phyloP scores from a whole-genome alignment of 202 grass and related monocot genomes.

The Panicum virgatum region DNA sequence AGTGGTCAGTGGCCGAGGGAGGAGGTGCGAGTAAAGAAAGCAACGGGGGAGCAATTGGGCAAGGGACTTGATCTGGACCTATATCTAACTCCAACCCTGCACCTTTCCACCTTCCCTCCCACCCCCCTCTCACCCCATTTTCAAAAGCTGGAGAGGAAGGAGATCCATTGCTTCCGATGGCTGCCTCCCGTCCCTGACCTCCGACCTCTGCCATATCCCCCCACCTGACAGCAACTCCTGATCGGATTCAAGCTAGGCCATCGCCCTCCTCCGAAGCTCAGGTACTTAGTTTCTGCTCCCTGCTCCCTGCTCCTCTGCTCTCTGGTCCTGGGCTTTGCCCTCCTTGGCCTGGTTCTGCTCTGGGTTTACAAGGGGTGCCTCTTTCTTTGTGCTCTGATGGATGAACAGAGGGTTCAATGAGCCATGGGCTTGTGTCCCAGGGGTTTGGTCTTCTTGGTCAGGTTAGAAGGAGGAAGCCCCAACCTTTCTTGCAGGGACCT shows the following conservation, averaged over 20 bases:
- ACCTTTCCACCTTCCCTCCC: constrained; percentile 56
- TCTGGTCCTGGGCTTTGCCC: background rate
- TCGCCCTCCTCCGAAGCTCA: background rate
- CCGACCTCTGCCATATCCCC: constrained; percentile 34
- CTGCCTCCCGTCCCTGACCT: constrained; percentile 38
- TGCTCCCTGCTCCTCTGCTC: background rate
- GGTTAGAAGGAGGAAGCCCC: constrained; percentile 10
- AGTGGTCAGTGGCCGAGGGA: constrained; percentile 31
- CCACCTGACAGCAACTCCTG: constrained; percentile 54
- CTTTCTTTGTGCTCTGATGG: background rate
- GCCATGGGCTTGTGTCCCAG: constrained; percentile 8
- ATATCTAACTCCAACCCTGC: constrained; percentile 41
- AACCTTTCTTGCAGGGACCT: background rate
- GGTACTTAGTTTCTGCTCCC: constrained; percentile 34
- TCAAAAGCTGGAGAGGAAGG: constrained; percentile 37
- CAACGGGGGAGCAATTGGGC: constrained; percentile 35
- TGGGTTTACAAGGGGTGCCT: constrained; percentile 10
- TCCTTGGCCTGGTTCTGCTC: background rate
- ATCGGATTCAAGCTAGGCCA: constrained; percentile 36
- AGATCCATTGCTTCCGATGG: constrained; percentile 65
- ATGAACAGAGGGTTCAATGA: constrained; percentile 14
- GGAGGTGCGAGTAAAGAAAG: constrained; percentile 1
- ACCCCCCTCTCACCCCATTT: background rate
- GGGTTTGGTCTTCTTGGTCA: constrained; percentile 5
- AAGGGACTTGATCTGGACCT: constrained; percentile 36